Percentiles rank a stretch among this genome's conserved stretches.
Conservation (phyloP, 768 basidiomycete species). For the Mycena galericulata region DNA sequence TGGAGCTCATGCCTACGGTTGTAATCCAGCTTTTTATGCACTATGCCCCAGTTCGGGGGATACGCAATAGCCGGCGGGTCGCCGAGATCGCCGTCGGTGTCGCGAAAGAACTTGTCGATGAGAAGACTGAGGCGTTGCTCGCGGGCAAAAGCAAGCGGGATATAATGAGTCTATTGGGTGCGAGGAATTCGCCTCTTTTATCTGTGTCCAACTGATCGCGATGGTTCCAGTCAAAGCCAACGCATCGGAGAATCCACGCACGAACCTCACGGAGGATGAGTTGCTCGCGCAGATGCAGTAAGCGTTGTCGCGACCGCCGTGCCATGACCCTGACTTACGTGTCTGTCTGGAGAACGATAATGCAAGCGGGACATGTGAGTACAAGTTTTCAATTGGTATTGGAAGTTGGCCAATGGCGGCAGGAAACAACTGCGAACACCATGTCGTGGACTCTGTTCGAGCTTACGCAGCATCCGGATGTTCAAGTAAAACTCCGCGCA, state of each 20-base stretch:
- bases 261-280: slow-evolving; percentile 35
- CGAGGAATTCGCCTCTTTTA: neutral
- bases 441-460: slow-evolving; percentile 74
- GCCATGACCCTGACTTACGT: neutral
- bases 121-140: slow-evolving; percentile 60
- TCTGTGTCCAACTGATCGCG: neutral
- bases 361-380: slow-evolving; percentile 20
- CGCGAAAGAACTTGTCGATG: slow-evolving; percentile 58
- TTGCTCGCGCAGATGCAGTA: too few relatives aligned
- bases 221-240: slow-evolving; percentile 39
- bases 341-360: slow-evolving; percentile 17
- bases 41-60: neutral
- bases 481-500: slow-evolving; percentile 70
- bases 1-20: slow-evolving; percentile 5
- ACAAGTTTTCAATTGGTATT: too few relatives aligned
- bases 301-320: too few relatives aligned
- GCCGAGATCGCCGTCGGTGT: slow-evolving; percentile 53
- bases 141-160: slow-evolving; percentile 64
- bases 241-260: slow-evolving; percentile 31
- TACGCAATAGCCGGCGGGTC: slow-evolving; percentile 9
- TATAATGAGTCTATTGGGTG: slow-evolving; percentile 68
- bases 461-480: slow-evolving; percentile 66
- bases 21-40: neutral
- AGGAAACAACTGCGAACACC: slow-evolving; percentile 73
- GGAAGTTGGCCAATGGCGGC: slow-evolving; percentile 40